Evolutionary conservation across 176 grass and related monocot species (phyloP).

Genomic region (Cenchrus purpureus): DNA sequence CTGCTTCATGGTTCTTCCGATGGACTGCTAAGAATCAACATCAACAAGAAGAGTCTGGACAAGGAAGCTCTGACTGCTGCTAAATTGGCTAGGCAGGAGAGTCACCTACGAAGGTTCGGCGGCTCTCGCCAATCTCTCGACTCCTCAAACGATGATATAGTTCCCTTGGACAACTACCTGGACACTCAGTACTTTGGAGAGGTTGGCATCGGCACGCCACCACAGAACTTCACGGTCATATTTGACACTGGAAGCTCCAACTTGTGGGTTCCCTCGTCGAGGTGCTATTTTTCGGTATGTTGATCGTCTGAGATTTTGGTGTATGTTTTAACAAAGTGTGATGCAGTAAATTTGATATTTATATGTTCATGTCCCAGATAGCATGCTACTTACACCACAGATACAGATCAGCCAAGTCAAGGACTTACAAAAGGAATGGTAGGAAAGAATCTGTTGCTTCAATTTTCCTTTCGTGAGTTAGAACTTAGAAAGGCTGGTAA

Average conservation of each 20-base stretch:
- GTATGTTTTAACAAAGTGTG: not conserved
- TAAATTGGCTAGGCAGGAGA: conserved; percentile 50
- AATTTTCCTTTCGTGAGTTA: not conserved
- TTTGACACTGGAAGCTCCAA: conserved; percentile 90
- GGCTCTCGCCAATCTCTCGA: conserved; percentile 30
- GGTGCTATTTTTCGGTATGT: conserved; percentile 78
- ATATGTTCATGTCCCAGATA: conserved; percentile 52
- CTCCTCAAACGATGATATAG: conserved; percentile 52
- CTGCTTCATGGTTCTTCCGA: conserved; percentile 57
- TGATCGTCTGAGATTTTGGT: not conserved
- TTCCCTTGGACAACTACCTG: conserved; percentile 80
- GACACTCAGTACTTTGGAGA: conserved; percentile 87
- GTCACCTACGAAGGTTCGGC: conserved; percentile 22
- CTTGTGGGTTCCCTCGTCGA: conserved; percentile 72
- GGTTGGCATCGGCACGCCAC: conserved; percentile 66
- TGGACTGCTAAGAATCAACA: conserved; percentile 64
- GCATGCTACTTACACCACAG: conserved; percentile 76
- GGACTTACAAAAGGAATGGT: conserved; percentile 75
- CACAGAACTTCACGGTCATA: conserved; percentile 79
- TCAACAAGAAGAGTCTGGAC: conserved; percentile 73
- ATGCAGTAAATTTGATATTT: not conserved
- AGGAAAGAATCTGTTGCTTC: not conserved
- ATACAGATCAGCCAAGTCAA: conserved; percentile 57
- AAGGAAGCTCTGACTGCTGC: conserved; percentile 53
- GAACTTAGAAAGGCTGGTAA: not conserved